phyloP scores from a whole-genome alignment of 352 stramenopile genomes.

The Phytophthora macrochlamydospora region DNA sequence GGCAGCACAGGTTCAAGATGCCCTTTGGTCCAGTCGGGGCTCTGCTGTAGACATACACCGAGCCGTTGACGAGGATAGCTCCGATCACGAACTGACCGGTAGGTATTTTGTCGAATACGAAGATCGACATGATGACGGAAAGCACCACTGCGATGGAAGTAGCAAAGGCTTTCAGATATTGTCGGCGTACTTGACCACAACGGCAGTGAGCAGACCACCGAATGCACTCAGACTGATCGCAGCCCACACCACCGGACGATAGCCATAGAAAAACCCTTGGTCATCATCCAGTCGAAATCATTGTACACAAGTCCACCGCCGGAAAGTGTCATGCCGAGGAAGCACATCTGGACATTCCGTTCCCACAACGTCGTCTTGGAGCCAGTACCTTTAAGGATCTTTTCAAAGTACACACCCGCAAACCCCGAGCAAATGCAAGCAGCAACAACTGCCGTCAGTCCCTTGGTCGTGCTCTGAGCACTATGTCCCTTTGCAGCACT shows the following conservation, averaged over 20 bases:
- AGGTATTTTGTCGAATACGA: conserved; percentile 85
- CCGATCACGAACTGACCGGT: conserved; percentile 76
- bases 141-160: conserved; percentile 86
- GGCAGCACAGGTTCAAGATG: conserved; percentile 27
- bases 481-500: conserved; percentile 18
- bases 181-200: conserved; percentile 89
- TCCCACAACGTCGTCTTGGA: conserved; percentile 78
- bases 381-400: conserved; percentile 77
- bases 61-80: conserved; percentile 78
- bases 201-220: conserved; percentile 77
- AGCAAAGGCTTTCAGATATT: conserved; percentile 90
- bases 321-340: conserved; percentile 71
- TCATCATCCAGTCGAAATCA: conserved; percentile 57
- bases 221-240: conserved; percentile 73
- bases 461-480: conserved; percentile 68
- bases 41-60: conserved; percentile 80
- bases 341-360: conserved; percentile 84
- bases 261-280: conserved; percentile 84
- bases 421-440: conserved; percentile 85
- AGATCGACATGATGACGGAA: conserved; percentile 83
- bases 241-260: conserved; percentile 77
- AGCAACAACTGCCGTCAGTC: conserved; percentile 67
- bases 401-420: conserved; percentile 87
- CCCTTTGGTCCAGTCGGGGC: conserved; percentile 42
- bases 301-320: conserved; percentile 66